Evolutionary conservation across 495 filamentous ascomycete species (phyloP).

Genomic region (Bombardia bombarda): DNA sequence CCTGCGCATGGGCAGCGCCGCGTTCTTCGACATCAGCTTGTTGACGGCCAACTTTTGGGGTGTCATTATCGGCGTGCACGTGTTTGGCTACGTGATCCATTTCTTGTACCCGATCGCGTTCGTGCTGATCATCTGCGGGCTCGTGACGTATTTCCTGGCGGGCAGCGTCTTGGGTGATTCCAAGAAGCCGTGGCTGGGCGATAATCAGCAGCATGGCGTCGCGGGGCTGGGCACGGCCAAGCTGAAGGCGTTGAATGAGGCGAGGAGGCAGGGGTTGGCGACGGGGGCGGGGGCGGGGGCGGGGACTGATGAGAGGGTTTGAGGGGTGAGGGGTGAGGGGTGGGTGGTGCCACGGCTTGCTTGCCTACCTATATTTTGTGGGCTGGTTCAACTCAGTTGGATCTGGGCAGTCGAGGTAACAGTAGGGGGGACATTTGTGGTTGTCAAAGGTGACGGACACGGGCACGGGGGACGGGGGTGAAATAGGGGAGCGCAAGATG

Average conservation of each 20-base stretch:
- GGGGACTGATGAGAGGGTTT: no score
- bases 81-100: conserved; percentile 75
- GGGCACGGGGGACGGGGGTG: no score
- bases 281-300: neutral
- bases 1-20: conserved; percentile 79
- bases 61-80: conserved; percentile 76
- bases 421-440: no score
- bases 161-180: conserved; percentile 75
- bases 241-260: conserved; percentile 59
- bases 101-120: conserved; percentile 96
- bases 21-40: conserved; percentile 94
- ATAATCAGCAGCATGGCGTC: conserved; percentile 73
- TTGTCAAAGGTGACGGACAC: no score
- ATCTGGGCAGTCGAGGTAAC: no score
- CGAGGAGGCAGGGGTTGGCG: conserved; percentile 24
- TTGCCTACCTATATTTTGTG: no score
- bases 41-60: conserved; percentile 97
- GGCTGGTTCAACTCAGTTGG: no score
- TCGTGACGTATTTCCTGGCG: conserved; percentile 75
- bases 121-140: conserved; percentile 76
- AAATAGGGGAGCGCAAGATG: no score
- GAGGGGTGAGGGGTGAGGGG: no score
- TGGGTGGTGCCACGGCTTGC: no score
- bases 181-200: conserved; percentile 90
- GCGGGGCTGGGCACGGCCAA: conserved; percentile 83